phyloP scores from a whole-genome alignment of 805 yeast species.

The Zygosaccharomyces gambellarensis region DNA sequence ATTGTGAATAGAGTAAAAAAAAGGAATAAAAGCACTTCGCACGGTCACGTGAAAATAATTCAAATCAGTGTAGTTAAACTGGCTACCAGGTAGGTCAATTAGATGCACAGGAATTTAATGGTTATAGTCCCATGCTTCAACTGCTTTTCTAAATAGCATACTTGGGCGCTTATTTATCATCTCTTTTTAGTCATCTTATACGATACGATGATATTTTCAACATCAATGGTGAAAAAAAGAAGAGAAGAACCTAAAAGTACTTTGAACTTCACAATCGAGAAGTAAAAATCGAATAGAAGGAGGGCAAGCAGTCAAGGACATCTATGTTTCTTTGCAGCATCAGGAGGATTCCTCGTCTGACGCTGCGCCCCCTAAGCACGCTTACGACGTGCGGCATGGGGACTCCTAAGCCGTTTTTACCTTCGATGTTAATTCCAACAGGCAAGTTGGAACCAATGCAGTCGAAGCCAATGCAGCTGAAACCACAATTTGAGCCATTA shows the following conservation, averaged over 20 bases:
- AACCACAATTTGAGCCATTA: slow-evolving; percentile 1
- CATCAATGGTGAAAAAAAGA: not conserved
- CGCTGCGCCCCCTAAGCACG: slow-evolving; percentile 6
- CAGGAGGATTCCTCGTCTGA: slow-evolving; percentile 6
- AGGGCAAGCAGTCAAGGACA: not conserved
- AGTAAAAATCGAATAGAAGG: not conserved
- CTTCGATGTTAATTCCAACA: not conserved
- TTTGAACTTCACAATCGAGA: not conserved
- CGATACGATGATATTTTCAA: too few species aligned
- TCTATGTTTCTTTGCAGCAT: slow-evolving; percentile 12
- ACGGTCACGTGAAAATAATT: not conserved
- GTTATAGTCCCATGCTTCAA: too few species aligned
- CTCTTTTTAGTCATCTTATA: too few species aligned
- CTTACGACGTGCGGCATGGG: slow-evolving; percentile 2
- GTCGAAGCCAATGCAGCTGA: not conserved
- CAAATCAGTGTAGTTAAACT: not conserved
- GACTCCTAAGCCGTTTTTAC: not conserved
- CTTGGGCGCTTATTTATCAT: too few species aligned
- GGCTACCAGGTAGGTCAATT: not conserved
- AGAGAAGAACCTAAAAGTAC: not conserved
- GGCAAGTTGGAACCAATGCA: not conserved
- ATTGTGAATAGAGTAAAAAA: not conserved
- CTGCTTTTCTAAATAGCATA: too few species aligned
- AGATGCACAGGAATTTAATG: too few species aligned
- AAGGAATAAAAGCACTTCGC: not conserved